Percentiles rank a stretch among this genome's conserved stretches.
Conservation (phyloP, 306 rosid species). For the Mimosa pudica region DNA sequence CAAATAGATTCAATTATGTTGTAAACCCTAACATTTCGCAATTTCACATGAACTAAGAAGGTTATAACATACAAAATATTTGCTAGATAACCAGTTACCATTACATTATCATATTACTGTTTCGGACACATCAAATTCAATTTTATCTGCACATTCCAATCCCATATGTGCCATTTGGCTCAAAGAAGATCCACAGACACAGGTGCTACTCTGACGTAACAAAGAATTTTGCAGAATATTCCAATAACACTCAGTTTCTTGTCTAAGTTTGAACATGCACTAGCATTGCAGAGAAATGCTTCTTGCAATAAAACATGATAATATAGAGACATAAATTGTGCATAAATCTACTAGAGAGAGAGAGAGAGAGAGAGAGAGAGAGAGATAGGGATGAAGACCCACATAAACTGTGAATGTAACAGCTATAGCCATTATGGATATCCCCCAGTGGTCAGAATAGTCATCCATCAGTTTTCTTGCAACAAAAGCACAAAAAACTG, state of each 20-base stretch:
- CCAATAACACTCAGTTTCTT: not conserved
- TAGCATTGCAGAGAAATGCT: conserved; percentile 2
- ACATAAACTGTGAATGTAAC: conserved; percentile 75
- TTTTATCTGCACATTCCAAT: conserved; percentile 4
- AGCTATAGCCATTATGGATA: conserved; percentile 68
- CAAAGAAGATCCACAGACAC: not conserved
- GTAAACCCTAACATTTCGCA: not conserved
- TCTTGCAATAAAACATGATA: conserved; percentile 21
- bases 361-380: conserved; percentile 7
- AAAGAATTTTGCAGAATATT: not conserved
- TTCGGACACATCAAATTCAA: conserved; percentile 1
- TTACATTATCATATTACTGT: not conserved
- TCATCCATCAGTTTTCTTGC: conserved; percentile 82
- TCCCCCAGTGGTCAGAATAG: conserved; percentile 69
- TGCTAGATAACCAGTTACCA: not conserved
- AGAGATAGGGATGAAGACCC: conserved; percentile 35
- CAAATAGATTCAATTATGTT: not conserved
- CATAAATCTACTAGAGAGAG: not conserved
- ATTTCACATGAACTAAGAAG: not conserved
- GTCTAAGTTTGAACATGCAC: not conserved
- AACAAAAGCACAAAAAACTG: conserved; percentile 85
- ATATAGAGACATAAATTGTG: not conserved
- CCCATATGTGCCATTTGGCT: not conserved
- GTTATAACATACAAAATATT: not conserved
- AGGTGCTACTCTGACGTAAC: not conserved